Conservation (phyloP, 495 filamentous ascomycete species). For the Ramalina intermedia region DNA sequence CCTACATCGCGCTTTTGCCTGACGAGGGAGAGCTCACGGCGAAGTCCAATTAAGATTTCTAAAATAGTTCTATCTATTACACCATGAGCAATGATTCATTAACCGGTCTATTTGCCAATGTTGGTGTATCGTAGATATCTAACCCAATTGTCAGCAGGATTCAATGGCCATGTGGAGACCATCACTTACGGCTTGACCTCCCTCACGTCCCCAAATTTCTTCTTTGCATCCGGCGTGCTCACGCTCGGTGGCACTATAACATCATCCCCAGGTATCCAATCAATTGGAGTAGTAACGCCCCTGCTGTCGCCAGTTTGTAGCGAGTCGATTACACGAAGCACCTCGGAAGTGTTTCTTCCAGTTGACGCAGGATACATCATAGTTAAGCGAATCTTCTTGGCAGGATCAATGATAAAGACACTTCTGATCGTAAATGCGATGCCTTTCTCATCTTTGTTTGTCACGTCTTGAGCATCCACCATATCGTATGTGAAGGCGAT, state of each 20-base stretch:
- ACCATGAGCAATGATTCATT: too few species aligned
- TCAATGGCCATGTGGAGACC: background rate
- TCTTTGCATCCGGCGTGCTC: constrained; percentile 45
- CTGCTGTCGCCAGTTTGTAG: constrained; percentile 49
- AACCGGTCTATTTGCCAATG: constrained; percentile 11
- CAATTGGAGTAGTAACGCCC: constrained; percentile 48
- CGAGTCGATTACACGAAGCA: constrained; percentile 51
- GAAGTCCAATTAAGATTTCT: too few species aligned
- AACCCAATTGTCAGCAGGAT: background rate
- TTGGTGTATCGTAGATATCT: constrained; percentile 23
- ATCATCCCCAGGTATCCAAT: constrained; percentile 51
- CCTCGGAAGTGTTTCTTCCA: constrained; percentile 50
- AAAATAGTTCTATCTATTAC: too few species aligned
- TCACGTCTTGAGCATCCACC: constrained; percentile 43
- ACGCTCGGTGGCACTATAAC: constrained; percentile 53
- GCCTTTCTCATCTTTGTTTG: constrained; percentile 41
- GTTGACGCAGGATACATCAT: constrained; percentile 56
- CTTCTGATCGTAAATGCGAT: constrained; percentile 54
- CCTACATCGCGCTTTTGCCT: too few species aligned
- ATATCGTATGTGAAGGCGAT: constrained; percentile 55
- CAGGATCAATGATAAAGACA: constrained; percentile 56
- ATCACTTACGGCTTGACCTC: constrained; percentile 47
- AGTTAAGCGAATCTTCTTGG: constrained; percentile 52
- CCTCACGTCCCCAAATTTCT: constrained; percentile 51
- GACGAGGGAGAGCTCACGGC: too few species aligned